A percentile compares a stretch with the other conserved stretches of the same genome.
These are phyloP conservation scores for Calonectria pseudoturangicola DNA, from an alignment of 2,329 filamentous ascomycete species.

Conservation along the genomic window DNA sequence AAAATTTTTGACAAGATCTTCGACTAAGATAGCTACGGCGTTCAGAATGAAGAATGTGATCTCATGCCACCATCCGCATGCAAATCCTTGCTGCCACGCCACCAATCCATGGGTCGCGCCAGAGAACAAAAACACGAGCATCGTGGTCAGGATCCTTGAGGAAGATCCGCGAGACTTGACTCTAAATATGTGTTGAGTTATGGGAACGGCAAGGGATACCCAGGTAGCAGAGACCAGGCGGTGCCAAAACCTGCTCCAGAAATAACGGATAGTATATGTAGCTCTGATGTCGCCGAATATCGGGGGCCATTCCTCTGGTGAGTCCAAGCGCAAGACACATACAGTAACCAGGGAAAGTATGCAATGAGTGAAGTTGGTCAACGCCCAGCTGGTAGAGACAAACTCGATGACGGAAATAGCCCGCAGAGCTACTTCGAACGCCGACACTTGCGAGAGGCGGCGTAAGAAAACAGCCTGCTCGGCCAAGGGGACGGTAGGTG, in stretches of 20 bases:
- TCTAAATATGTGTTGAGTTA: constrained; percentile 15
- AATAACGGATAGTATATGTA: constrained; percentile 19
- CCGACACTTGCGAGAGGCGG: constrained; percentile 10
- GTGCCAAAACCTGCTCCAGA: constrained; percentile 27
- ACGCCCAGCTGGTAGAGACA: constrained; percentile 21
- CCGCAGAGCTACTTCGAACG: constrained; percentile 16
- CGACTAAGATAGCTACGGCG: constrained; percentile 11
- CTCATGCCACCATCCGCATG: constrained; percentile 31
- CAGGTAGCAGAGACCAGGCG: constrained; percentile 23
- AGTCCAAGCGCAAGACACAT: constrained; percentile 17
- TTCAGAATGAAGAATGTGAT: constrained; percentile 20
- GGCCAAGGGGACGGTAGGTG: constrained; percentile 17
- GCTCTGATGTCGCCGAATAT: constrained; percentile 17
- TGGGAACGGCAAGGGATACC: constrained; percentile 3
- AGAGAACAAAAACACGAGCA: constrained; percentile 27
- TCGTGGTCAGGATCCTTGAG: constrained; percentile 17
- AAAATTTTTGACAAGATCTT: neutral
- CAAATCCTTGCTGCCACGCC: constrained; percentile 31
- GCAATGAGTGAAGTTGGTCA: constrained; percentile 9
- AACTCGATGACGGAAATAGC: constrained; percentile 24
- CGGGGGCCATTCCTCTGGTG: constrained; percentile 28
- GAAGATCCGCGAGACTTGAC: constrained; percentile 6
- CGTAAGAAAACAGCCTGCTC: constrained; percentile 23
- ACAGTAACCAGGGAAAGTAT: constrained; percentile 18
- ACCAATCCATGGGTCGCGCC: constrained; percentile 29